A percentile compares a stretch with the other conserved stretches of the same genome.
phyloP scores from a whole-genome alignment of 371 early-diverging fungal species.

The Lichtheimia corymbifera region DNA sequence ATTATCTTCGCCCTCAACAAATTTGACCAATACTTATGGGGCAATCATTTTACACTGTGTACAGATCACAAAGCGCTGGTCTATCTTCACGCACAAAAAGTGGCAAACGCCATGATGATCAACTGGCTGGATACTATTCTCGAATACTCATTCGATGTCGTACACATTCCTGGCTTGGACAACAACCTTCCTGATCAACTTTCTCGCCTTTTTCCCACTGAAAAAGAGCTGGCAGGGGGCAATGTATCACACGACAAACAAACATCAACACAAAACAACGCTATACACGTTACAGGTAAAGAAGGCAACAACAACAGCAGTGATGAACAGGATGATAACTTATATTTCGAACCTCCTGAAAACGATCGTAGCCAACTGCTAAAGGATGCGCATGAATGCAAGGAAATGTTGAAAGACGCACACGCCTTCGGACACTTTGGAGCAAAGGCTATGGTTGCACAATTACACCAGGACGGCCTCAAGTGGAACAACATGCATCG shows the following conservation, averaged over 20 bases:
- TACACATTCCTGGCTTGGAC: slow-evolving; percentile 21
- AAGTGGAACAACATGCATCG: slow-evolving; percentile 20
- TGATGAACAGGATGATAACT: not conserved
- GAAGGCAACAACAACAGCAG: not conserved
- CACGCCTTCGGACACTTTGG: slow-evolving; percentile 25
- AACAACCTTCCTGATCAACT: slow-evolving; percentile 24
- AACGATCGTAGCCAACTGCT: too few relatives aligned
- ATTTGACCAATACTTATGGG: slow-evolving; percentile 32
- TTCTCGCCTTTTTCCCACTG: slow-evolving; percentile 15
- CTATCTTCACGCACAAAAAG: slow-evolving; percentile 24
- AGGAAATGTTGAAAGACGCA: slow-evolving; percentile 7
- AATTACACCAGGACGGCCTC: slow-evolving; percentile 2
- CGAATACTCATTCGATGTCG: slow-evolving; percentile 18
- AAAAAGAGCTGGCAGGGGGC: slow-evolving; percentile 23
- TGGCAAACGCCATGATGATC: slow-evolving; percentile 22
- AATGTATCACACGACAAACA: not conserved
- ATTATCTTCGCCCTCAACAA: slow-evolving; percentile 14
- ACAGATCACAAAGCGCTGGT: slow-evolving; percentile 24
- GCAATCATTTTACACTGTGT: slow-evolving; percentile 18
- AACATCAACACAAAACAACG: not conserved
- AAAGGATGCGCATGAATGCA: too few relatives aligned
- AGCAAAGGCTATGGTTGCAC: slow-evolving; percentile 17
- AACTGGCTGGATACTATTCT: slow-evolving; percentile 27
- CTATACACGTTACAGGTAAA: too few relatives aligned
- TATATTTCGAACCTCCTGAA: not conserved